Base-by-base conservation (phyloP, 2,329 filamentous ascomycete species). In the Gyromitra esculenta region DNA sequence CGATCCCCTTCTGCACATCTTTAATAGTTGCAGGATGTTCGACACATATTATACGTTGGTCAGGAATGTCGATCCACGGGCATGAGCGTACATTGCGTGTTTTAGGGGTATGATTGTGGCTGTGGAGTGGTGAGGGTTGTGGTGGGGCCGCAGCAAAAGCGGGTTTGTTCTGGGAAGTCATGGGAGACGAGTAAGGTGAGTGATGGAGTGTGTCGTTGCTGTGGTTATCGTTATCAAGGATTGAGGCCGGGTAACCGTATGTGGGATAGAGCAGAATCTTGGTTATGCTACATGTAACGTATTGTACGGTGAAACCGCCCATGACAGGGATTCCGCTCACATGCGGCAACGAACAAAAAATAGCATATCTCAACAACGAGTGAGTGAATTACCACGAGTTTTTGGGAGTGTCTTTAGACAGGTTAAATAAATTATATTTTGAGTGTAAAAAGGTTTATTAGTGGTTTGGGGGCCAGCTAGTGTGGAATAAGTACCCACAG, bases 21-120 rank as follows among this genome's bases (percentile, higher is more conserved):
- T 56, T 63, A 48, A 80, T 71, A 5, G 65, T 74, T 2, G 75
- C 78, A 5, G 78, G 78, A 63, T 80, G 79, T 31, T 80, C 79
- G 18, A 80, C 71, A 50, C 75, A 79, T 31, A 79, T 78, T 56
- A 79, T 70, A 11, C 73, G 72, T 54, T 73, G 77, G 59, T 79
- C 75, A 9, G 78, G 78, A 15, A 79, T 73, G 1, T 68, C 65
- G 43, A 78, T 76, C 78, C 78, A 79, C 5, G 78, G 77, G n/a
- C 63, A 63, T 4, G 73, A 73, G 1, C 57, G 48, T 25, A 50
- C 54, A 35, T 68, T 35, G 13, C 62, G 66, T 37, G 41, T n/a
- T 6, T 45, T 72, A 41, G 25, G 43, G 18, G 1, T 48, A 37
- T 48, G 37, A 39, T 31, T 45, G 11, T 39, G 31, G 57, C 18